Percentiles rank a stretch among this genome's conserved stretches.
Evolutionary conservation across 495 filamentous ascomycete genomes (phyloP).

Genomic region (Hypoxylon lienhwacheense): DNA sequence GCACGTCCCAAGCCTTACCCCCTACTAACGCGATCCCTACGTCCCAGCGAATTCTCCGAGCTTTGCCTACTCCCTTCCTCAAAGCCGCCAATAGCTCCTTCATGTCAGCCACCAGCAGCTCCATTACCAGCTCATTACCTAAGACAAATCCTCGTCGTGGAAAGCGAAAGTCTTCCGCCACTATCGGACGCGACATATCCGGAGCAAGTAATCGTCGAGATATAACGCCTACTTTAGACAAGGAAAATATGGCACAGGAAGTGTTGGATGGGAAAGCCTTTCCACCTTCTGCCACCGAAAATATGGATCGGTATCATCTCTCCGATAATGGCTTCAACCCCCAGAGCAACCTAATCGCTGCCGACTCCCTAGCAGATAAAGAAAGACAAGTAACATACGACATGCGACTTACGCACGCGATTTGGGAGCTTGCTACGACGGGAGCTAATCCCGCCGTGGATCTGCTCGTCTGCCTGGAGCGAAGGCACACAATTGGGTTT

Average conservation of each 20-base stretch:
- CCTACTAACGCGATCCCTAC: constrained; percentile 86
- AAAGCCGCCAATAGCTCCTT: constrained; percentile 94
- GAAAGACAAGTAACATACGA: constrained; percentile 84
- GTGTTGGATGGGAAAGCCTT: constrained; percentile 21
- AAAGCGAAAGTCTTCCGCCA: constrained; percentile 59
- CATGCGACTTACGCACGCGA: constrained; percentile 80
- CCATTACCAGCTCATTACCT: constrained; percentile 80
- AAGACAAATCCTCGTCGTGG: constrained; percentile 61
- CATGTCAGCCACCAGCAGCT: constrained; percentile 88
- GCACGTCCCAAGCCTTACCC: constrained; percentile 71
- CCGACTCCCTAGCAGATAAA: constrained; percentile 56
- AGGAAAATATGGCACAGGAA: constrained; percentile 45
- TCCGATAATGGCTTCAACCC: constrained; percentile 32
- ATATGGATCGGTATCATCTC: constrained; percentile 44
- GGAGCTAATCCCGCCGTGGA: constrained; percentile 94
- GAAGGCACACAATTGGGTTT: constrained; percentile 90
- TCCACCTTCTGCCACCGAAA: constrained; percentile 37
- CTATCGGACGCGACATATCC: constrained; percentile 42
- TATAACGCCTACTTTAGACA: constrained; percentile 40
- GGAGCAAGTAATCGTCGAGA: constrained; percentile 34
- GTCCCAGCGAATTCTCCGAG: constrained; percentile 85
- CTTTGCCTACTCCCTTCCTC: constrained; percentile 86
- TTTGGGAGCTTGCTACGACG: constrained; percentile 92
- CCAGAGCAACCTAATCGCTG: constrained; percentile 45
- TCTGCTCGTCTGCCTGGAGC: constrained; percentile 88